Conservation (phyloP, 2,329 filamentous ascomycete genomes). For the Aspergillus proliferans region DNA sequence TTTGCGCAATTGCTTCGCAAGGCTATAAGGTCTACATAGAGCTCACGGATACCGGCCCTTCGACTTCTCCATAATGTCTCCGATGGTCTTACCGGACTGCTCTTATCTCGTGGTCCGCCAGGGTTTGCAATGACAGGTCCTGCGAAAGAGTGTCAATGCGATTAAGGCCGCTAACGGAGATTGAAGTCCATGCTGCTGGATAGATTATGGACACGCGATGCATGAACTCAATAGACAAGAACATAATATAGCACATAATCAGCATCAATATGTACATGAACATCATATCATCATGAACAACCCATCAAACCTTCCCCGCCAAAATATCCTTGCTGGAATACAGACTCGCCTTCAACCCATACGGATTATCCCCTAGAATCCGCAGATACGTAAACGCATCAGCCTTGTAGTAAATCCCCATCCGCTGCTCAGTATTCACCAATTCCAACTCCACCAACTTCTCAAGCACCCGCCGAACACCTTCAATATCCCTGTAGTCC, state of each 20-base stretch:
- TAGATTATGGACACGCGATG: neutral
- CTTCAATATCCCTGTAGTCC: constrained; percentile 63
- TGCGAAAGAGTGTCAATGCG: too few species aligned
- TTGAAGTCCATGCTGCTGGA: neutral
- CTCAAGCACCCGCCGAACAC: constrained; percentile 62
- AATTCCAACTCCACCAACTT: constrained; percentile 59
- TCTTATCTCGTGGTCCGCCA: too few species aligned
- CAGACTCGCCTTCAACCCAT: constrained; percentile 52
- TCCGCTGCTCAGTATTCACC: constrained; percentile 34
- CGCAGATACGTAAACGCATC: constrained; percentile 65
- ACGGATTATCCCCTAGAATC: constrained; percentile 56
- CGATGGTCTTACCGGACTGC: too few species aligned
- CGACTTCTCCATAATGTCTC: too few species aligned
- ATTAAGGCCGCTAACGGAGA: neutral
- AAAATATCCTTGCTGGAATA: constrained; percentile 37
- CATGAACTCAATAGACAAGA: neutral
- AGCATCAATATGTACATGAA: constrained; percentile 3
- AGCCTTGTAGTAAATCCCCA: constrained; percentile 69
- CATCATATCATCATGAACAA: neutral
- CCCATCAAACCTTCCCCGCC: constrained; percentile 16
- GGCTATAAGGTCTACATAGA: neutral
- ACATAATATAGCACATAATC: constrained; percentile 6
- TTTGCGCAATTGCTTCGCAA: neutral
- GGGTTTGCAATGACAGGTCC: too few species aligned
- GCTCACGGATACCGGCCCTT: neutral